Percentiles rank a stretch among this genome's conserved stretches.
Conservation (phyloP, 2,329 filamentous ascomycete species). For the Helminthosporium solani region DNA sequence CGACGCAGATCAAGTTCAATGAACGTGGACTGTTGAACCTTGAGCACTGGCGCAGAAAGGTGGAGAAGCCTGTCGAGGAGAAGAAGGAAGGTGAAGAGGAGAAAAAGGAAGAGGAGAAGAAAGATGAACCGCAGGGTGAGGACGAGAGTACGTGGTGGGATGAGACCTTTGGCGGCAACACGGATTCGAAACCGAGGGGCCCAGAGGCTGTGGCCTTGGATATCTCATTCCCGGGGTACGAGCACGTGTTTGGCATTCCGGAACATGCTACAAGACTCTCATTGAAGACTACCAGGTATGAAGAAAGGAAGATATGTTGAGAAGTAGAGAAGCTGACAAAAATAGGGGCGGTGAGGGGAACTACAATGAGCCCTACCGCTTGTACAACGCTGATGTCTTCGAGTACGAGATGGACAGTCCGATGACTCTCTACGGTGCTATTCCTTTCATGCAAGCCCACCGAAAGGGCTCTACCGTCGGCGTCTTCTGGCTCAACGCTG, state of each 20-base stretch:
- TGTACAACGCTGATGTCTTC: slow-evolving; percentile 97
- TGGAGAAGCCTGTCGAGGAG: slow-evolving; percentile 59
- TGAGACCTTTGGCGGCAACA: slow-evolving; percentile 91
- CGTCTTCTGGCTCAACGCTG: slow-evolving; percentile 95
- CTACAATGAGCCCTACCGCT: slow-evolving; percentile 83
- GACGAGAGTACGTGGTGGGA: slow-evolving; percentile 98
- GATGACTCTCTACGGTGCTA: slow-evolving; percentile 97
- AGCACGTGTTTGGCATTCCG: slow-evolving; percentile 90
- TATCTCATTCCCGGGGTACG: slow-evolving; percentile 87
- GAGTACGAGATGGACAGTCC: slow-evolving; percentile 96
- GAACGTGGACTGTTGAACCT: slow-evolving; percentile 86
- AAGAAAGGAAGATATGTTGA: background rate
- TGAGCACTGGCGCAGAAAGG: slow-evolving; percentile 91
- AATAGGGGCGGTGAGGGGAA: slow-evolving; percentile 74
- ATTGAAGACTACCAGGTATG: slow-evolving; percentile 77
- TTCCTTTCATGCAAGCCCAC: slow-evolving; percentile 97
- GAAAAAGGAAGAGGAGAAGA: slow-evolving; percentile 45
- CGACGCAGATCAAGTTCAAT: slow-evolving; percentile 84
- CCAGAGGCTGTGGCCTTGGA: slow-evolving; percentile 91
- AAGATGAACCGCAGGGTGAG: slow-evolving; percentile 51
- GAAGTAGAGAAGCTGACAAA: slow-evolving; percentile 4
- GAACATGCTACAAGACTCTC: slow-evolving; percentile 89
- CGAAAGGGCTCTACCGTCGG: slow-evolving; percentile 90
- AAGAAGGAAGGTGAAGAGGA: slow-evolving; percentile 54
- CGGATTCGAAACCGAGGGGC: slow-evolving; percentile 90